Base-by-base conservation (phyloP, 73 alveolate species). In the Paramecium pentaurelia region DNA sequence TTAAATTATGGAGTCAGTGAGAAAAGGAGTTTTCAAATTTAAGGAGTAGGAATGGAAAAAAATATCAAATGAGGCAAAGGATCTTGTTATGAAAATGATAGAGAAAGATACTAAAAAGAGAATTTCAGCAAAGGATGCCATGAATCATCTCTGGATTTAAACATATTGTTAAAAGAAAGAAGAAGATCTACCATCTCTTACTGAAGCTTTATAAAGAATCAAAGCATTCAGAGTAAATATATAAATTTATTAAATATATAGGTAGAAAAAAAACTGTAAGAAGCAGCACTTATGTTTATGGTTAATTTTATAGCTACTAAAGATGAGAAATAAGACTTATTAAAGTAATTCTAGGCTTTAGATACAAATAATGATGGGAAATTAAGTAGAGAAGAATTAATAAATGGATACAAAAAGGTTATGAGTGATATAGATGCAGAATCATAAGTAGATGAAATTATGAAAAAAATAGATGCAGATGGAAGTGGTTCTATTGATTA, bases 401-500 rank as follows among this genome's bases (percentile, higher is more conserved):
- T 92, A 8, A 93, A 87, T 44, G 97, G 97, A 16, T 94, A 83
- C 47, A 87, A 92, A 27, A 93, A 93, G 44, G 84, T 94, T 58
- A 68, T 86, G 85, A 83, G 58, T 60, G 93, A 85, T 34, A 71
- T 51, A 22, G 86, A 83, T 37, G 97, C 98, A 20, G 95, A 94
- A 44, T 86, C 88, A 27, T 94, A 94, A 51, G 97, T 96, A 6
- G 95, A 93, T 47, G 93, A 87, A 85, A 96, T 96, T 38, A 85
- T 96, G 95, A 80, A 75, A 6, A 71, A 87, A 71, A 94, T 95
- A 22, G 98, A 96, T 92, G 86, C 93, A 9, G 95, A 96, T 86
- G 94, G 93, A 25, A 84, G 94, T 42, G 98, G 98, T 9, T 93
- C 92, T 45, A 93, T 96, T 16, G 98, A 93, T 86, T 96, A 93